Evolutionary conservation across 768 basidiomycete genomes (phyloP).

Genomic region (Naematelia aurantialba): DNA sequence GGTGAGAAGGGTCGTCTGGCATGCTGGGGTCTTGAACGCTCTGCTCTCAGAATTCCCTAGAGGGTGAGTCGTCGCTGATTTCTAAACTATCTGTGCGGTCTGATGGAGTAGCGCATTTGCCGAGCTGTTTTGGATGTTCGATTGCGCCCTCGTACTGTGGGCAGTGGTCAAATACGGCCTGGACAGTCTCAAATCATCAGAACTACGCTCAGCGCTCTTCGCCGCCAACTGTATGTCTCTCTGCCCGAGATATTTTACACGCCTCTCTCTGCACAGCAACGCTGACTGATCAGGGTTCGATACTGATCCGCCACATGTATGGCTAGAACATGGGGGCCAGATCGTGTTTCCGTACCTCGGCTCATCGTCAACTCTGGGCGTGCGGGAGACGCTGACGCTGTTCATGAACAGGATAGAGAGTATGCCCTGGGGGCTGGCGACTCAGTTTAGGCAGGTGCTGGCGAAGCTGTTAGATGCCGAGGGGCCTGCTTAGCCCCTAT

Average conservation of each 20-base stretch:
- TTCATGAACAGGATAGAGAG: conserved; percentile 32
- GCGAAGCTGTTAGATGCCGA: conserved; percentile 29
- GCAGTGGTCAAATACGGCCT: conserved; percentile 35
- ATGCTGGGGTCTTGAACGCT: conserved; percentile 35
- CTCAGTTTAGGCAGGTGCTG: conserved; percentile 31
- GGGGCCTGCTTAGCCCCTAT: not conserved
- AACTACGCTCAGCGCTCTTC: conserved; percentile 25
- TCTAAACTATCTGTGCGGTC: not conserved
- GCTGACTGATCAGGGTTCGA: conserved; percentile 35
- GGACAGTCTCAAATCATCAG: conserved; percentile 12
- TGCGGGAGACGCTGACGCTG: conserved; percentile 18
- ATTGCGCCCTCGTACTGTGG: conserved; percentile 41
- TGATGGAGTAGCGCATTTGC: conserved; percentile 21
- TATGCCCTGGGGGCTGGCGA: conserved; percentile 40
- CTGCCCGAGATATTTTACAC: not conserved
- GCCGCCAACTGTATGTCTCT: conserved; percentile 35
- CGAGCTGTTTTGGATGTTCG: conserved; percentile 41
- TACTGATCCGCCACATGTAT: conserved; percentile 26
- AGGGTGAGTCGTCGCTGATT: conserved; percentile 22
- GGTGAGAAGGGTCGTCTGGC: conserved; percentile 31
- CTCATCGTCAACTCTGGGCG: conserved; percentile 20
- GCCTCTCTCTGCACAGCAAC: not conserved
- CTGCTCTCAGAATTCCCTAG: conserved; percentile 32
- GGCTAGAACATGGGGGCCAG: conserved; percentile 33
- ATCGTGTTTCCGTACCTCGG: conserved; percentile 37